A percentile compares a stretch with the other conserved stretches of the same genome.
Evolutionary conservation across 306 rosid species (phyloP).

Genomic region (Rosa chinensis): DNA sequence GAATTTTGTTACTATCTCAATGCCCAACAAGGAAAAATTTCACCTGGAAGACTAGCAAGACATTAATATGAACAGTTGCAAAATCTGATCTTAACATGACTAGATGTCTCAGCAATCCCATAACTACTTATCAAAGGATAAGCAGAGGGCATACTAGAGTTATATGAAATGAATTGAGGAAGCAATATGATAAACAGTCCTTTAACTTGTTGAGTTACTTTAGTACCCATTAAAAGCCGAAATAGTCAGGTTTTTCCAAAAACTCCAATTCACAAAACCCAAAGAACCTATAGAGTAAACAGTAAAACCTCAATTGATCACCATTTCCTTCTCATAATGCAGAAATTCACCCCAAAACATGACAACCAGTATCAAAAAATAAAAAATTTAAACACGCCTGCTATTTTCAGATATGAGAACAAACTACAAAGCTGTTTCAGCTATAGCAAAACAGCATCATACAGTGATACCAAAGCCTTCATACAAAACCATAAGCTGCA

Average conservation of each 20-base stretch:
- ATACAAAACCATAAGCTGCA: neutral
- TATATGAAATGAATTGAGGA: neutral
- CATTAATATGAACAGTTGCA: neutral
- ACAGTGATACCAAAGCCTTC: neutral
- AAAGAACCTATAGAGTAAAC: constrained; percentile 22
- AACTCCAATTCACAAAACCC: constrained; percentile 21
- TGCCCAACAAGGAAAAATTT: neutral
- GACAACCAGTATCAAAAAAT: neutral
- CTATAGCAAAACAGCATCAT: neutral
- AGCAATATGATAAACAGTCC: constrained; percentile 5
- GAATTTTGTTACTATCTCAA: neutral
- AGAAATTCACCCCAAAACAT: constrained; percentile 10
- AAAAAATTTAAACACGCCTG: neutral
- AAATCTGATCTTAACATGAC: neutral
- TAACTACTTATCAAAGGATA: neutral
- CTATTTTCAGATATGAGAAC: constrained; percentile 7
- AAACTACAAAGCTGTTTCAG: constrained; percentile 10
- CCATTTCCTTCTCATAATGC: constrained; percentile 5
- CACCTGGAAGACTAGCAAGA: neutral
- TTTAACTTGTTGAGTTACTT: neutral
- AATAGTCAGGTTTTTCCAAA: neutral
- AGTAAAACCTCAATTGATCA: constrained; percentile 31
- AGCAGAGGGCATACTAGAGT: neutral
- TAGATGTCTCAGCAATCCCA: neutral
- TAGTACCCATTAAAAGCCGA: neutral